Conservation (phyloP, 805 yeast genomes). For the Yamadazyma akitaensis region DNA sequence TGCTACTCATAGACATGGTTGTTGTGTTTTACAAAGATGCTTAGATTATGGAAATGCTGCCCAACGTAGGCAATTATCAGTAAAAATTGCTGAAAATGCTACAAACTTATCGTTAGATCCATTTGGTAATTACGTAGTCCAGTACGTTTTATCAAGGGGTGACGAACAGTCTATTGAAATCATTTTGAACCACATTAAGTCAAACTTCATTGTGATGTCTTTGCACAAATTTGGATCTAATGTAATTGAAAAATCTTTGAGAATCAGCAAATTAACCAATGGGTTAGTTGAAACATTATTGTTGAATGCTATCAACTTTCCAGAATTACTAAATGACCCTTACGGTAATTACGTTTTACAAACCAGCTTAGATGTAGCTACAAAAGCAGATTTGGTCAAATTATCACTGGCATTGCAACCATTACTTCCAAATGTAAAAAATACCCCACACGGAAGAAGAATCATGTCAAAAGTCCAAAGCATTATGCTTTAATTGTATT, state of each 20-base stretch:
- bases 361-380: slow-evolving; percentile 57
- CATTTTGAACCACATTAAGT: slow-evolving; percentile 34
- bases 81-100: slow-evolving; percentile 65
- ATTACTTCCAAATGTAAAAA: slow-evolving; percentile 70
- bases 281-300: slow-evolving; percentile 44
- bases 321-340: slow-evolving; percentile 51
- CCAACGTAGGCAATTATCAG: slow-evolving; percentile 67
- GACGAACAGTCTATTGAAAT: slow-evolving; percentile 31
- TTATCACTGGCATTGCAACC: slow-evolving; percentile 65
- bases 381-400: slow-evolving; percentile 47
- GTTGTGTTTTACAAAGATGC: slow-evolving; percentile 95
- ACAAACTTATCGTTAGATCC: slow-evolving; percentile 80
- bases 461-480: slow-evolving; percentile 64
- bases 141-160: slow-evolving; percentile 69
- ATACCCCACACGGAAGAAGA: slow-evolving; percentile 95
- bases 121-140: slow-evolving; percentile 95
- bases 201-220: slow-evolving; percentile 44
- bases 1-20: slow-evolving; percentile 95
- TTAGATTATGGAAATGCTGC: slow-evolving; percentile 77
- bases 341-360: slow-evolving; percentile 60
- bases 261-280: slow-evolving; percentile 46
- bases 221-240: slow-evolving; percentile 61
- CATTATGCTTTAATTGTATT: slow-evolving; percentile 2
- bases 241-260: slow-evolving; percentile 54
- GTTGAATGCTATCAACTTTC: slow-evolving; percentile 30